Evolutionary conservation across 805 yeast species (phyloP).

Genomic region (Myxozyma melibiosi): DNA sequence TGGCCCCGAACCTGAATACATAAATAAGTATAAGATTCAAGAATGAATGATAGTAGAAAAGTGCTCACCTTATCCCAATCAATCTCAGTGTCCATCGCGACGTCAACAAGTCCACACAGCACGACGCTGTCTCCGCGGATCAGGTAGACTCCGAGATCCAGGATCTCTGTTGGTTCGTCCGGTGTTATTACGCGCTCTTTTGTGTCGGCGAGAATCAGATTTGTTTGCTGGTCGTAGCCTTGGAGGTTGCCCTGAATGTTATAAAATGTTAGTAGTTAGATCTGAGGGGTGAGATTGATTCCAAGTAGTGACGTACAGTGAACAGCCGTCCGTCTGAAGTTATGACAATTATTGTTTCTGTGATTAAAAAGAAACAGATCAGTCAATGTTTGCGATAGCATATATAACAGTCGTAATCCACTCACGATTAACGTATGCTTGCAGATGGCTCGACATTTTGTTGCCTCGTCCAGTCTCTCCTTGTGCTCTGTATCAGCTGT

Average conservation of each 20-base stretch:
- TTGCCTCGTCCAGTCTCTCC: not conserved
- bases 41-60: not conserved
- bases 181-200: constrained; percentile 34
- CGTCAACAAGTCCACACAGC: constrained; percentile 37
- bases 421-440: constrained; percentile 5
- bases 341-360: constrained; percentile 35
- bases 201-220: constrained; percentile 32
- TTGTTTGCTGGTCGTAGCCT: constrained; percentile 37
- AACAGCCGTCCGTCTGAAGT: constrained; percentile 38
- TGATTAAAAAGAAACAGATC: not conserved
- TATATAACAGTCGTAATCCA: too few relatives aligned
- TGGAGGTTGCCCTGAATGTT: constrained; percentile 34
- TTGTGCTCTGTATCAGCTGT: not conserved
- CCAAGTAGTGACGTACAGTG: constrained; percentile 19
- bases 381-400: too few relatives aligned
- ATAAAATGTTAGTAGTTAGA: not conserved
- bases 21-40: not conserved
- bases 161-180: constrained; percentile 33
- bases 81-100: constrained; percentile 31
- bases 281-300: not conserved
- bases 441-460: constrained; percentile 3
- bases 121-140: constrained; percentile 38
- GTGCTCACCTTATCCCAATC: constrained; percentile 37
- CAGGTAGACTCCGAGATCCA: constrained; percentile 35
- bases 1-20: constrained; percentile 27